Base-by-base conservation (phyloP, 495 filamentous ascomycete genomes). In the Hypoxylon fragiforme region DNA sequence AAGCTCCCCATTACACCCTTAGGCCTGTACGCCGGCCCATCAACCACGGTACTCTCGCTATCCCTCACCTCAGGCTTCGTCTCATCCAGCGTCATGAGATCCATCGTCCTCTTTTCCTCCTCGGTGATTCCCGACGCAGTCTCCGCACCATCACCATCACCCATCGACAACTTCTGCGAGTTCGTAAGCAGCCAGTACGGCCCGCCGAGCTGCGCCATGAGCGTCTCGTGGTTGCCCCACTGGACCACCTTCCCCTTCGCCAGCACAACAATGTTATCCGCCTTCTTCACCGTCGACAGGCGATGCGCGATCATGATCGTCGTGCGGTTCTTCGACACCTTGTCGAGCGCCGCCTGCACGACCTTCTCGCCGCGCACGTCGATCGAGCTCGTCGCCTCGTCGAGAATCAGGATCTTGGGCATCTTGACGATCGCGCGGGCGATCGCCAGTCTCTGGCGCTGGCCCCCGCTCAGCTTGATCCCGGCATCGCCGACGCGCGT, bases 341-440 rank as follows among this genome's bases (percentile, higher is more conserved):
- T 73, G 39, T 84, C 80, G 13, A 86, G 58, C 1, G 82, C 78
- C 5, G 71, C 72, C 56, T 84, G 81, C 3, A 86, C 81, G 18
- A 83, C 68, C n/a, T 74, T 70, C 57, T 85, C 82, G 13, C 78
- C 73, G 7, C 76, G 71, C 20, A 80, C 76, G 53, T 85, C 82
- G 18, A 86, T 78, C 22, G 81, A 76, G 44, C 75, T 83, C 0
- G 89, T 94, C 13, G 90, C 90, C 68, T 95, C 90, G 62, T 95
- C 90, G 5, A 96, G 71, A 24, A 95, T 85, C 3, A 96, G 72
- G 48, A 96, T 85, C n/a, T 82, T 81, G 0, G 91, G 89, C 39
- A 89, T 78, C 62, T 89, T 88, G 45, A 95, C 79, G 21, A 91
- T 81, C 18, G 83, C 84, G 15, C 87, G 75, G 1, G 87, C 87